Percentiles rank a stretch among this genome's conserved stretches.
phyloP scores from a whole-genome alignment of 495 filamentous ascomycete species.

The Rostrohypoxylon terebratum region DNA sequence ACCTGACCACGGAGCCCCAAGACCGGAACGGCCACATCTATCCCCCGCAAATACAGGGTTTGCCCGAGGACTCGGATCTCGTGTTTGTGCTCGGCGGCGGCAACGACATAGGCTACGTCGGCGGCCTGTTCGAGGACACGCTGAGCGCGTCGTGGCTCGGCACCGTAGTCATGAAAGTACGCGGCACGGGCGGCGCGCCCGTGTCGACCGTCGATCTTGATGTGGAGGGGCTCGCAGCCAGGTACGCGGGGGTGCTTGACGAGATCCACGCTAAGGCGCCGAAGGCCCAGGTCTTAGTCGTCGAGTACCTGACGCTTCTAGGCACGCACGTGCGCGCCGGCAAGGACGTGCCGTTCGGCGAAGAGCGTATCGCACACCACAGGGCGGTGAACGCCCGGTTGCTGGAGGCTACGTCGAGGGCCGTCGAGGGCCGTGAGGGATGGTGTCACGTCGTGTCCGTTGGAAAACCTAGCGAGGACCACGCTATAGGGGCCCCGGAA shows the following conservation, averaged over 20 bases:
- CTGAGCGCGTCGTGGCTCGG: constrained; percentile 38
- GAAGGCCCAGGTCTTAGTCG: constrained; percentile 51
- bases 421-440: constrained; percentile 46
- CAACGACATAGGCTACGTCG: constrained; percentile 61
- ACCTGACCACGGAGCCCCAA: constrained; percentile 56
- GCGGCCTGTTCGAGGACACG: constrained; percentile 53
- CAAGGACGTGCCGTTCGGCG: constrained; percentile 51
- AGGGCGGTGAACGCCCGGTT: constrained; percentile 46
- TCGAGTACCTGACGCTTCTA: constrained; percentile 60
- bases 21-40: constrained; percentile 42
- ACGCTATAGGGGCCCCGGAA: constrained; percentile 52
- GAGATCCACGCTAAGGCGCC: constrained; percentile 55
- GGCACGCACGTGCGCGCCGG: constrained; percentile 51
- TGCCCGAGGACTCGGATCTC: constrained; percentile 55
- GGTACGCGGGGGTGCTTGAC: constrained; percentile 54
- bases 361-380: constrained; percentile 53
- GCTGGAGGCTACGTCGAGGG: constrained; percentile 48
- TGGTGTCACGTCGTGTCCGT: constrained; percentile 51
- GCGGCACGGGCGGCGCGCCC: constrained; percentile 31
- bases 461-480: constrained; percentile 46
- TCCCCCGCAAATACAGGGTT: constrained; percentile 53
- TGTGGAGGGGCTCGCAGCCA: constrained; percentile 42
- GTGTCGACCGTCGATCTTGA: constrained; percentile 23
- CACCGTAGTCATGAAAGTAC: constrained; percentile 23
- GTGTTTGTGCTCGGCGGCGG: constrained; percentile 53